Evolutionary conservation across 2,329 filamentous ascomycete species (phyloP).

Genomic region (Cercospora sesami): DNA sequence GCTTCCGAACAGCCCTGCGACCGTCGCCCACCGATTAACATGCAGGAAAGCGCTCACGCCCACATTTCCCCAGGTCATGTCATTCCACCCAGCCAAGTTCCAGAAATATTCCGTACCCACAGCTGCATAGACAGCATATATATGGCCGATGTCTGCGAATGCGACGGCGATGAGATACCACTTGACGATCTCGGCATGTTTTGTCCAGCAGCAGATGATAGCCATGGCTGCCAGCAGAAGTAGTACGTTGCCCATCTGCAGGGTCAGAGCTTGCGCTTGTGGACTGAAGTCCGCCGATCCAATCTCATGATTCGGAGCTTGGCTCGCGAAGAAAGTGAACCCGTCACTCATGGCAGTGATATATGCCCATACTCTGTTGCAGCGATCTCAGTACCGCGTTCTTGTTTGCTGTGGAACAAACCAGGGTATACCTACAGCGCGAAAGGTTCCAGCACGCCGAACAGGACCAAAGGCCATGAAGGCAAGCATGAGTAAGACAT

Average conservation of each 20-base stretch:
- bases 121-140: slow-evolving; percentile 24
- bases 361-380: slow-evolving; percentile 21
- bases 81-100: slow-evolving; percentile 21
- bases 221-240: slow-evolving; percentile 25
- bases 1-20: slow-evolving; percentile 21
- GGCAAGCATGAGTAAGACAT: slow-evolving; percentile 22
- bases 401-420: background rate
- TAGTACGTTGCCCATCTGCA: slow-evolving; percentile 21
- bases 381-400: background rate
- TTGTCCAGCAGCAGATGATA: slow-evolving; percentile 28
- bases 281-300: slow-evolving; percentile 10
- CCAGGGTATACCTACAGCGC: slow-evolving; percentile 14
- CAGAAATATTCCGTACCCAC: slow-evolving; percentile 20
- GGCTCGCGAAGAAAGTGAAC: slow-evolving; percentile 21
- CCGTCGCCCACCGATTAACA: slow-evolving; percentile 20
- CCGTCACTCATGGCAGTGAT: slow-evolving; percentile 13
- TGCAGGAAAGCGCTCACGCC: slow-evolving; percentile 21
- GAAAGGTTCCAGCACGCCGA: slow-evolving; percentile 25
- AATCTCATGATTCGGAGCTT: slow-evolving; percentile 16
- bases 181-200: slow-evolving; percentile 10
- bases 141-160: slow-evolving; percentile 25
- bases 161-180: slow-evolving; percentile 23
- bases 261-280: slow-evolving; percentile 22
- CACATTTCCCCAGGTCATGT: slow-evolving; percentile 26
- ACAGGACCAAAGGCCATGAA: slow-evolving; percentile 20